phyloP scores from a whole-genome alignment of 108 stramenopile genomes.

The Discostella pseudostelligera region DNA sequence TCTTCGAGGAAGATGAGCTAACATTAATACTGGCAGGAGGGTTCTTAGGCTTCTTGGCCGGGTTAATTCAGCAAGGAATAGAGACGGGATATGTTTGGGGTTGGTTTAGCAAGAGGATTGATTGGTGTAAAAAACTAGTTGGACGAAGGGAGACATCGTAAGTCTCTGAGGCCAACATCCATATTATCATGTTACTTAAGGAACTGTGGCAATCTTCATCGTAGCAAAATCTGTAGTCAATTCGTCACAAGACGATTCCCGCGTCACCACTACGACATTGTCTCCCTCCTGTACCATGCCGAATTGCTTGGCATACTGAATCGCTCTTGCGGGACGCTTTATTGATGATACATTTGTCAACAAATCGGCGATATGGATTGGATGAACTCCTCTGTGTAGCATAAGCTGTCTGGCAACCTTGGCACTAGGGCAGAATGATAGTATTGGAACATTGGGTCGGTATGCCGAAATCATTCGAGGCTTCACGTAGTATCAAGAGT shows the following conservation, averaged over 20 bases:
- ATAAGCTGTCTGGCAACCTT: slow-evolving; percentile 81
- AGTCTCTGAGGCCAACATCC: background rate
- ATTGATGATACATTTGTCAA: slow-evolving; percentile 25
- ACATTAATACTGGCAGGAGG: slow-evolving; percentile 94
- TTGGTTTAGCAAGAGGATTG: slow-evolving; percentile 6
- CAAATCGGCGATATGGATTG: slow-evolving; percentile 58
- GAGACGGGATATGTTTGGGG: slow-evolving; percentile 57
- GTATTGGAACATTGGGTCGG: slow-evolving; percentile 75
- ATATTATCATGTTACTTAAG: slow-evolving; percentile 17
- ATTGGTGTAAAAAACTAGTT: slow-evolving; percentile 2
- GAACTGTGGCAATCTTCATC: slow-evolving; percentile 62
- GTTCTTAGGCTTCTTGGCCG: slow-evolving; percentile 85
- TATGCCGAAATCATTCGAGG: slow-evolving; percentile 65
- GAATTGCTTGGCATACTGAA: slow-evolving; percentile 63
- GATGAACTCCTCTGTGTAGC: slow-evolving; percentile 80
- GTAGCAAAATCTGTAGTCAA: slow-evolving; percentile 45
- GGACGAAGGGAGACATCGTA: slow-evolving; percentile 3
- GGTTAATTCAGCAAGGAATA: slow-evolving; percentile 83
- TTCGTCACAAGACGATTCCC: slow-evolving; percentile 43
- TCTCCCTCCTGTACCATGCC: slow-evolving; percentile 71
- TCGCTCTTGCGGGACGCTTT: slow-evolving; percentile 53
- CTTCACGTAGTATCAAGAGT: background rate
- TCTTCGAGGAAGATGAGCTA: slow-evolving; percentile 96
- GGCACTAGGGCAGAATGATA: slow-evolving; percentile 72
- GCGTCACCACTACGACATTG: slow-evolving; percentile 58